Base-by-base conservation (phyloP, 306 rosid species). In the Sechiopsis laciniata region DNA sequence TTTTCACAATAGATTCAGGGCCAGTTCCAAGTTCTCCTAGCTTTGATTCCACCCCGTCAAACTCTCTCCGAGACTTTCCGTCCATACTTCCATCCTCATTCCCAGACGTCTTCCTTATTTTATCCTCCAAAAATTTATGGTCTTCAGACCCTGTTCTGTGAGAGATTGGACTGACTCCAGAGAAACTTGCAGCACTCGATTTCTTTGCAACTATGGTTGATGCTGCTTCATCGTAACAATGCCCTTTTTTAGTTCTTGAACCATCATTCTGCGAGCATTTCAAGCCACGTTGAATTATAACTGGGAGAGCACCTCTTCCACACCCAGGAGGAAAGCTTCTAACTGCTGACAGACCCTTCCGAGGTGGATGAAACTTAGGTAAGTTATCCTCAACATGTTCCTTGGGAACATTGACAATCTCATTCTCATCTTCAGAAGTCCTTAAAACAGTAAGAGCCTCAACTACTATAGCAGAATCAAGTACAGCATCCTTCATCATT, bases 261-360 rank as follows among this genome's bases (percentile, higher is more conserved):
- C 56, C 20, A 46, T 67, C 20, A 1, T 20, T 67, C 32, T 20
- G 56, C 40, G 14, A 68, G 20, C 13, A 21, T 20, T 16, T 56
- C 15, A 51, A 67, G 58, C 35, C n/a, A 29, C 7, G 0, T 3
- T 14, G 67, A 10, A 14, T 48, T 20, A 12, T 21, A 68, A 68
- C 42, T 8, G 37, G 57, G 14, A 57, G 42, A 48, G 73, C 73
- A 10, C 73, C 73, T 48, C 42, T 68, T 48, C 73, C 73, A 48
- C 73, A 68, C 32, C 73, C 73, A 10, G 73, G 73, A 68, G 73
- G 73, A 68, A 68, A 68, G 73, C 57, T 13, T 20, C 73, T 51
- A 46, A 68, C 7, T 1, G 73, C 73, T 9, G 73, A 68, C 48
- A 48, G 13, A 68, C 73, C 73, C 29, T 48, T 68, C 10, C 73